Conservation (phyloP, 2,329 filamentous ascomycete genomes). For the Bipolaris zeicola region DNA sequence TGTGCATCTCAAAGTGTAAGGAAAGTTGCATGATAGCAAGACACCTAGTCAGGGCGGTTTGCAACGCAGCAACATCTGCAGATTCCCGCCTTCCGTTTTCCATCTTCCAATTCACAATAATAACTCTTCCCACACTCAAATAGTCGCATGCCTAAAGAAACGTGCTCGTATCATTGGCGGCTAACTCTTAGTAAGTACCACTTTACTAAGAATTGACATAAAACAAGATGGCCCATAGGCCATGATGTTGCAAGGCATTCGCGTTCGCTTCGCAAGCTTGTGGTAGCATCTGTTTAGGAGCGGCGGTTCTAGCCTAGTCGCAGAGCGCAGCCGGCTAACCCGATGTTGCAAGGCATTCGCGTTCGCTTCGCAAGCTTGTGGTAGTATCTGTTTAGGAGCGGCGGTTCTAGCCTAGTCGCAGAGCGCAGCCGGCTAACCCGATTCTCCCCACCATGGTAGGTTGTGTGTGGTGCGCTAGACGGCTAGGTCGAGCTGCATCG, state of each 20-base stretch:
- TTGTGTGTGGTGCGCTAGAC: slow-evolving; percentile 39
- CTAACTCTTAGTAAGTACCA: too few relatives aligned
- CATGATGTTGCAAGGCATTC: slow-evolving; percentile 21
- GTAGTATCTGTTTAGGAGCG: slow-evolving; percentile 33
- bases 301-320: slow-evolving; percentile 37
- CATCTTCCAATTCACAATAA: too few relatives aligned
- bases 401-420: slow-evolving; percentile 38
- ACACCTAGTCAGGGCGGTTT: background rate
- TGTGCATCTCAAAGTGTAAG: background rate
- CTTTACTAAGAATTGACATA: too few relatives aligned
- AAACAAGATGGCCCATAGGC: background rate
- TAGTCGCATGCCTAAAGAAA: too few relatives aligned
- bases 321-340: slow-evolving; percentile 32
- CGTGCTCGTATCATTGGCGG: too few relatives aligned
- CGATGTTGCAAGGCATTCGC: slow-evolving; percentile 24
- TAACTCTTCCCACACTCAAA: too few relatives aligned
- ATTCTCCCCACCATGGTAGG: slow-evolving; percentile 44
- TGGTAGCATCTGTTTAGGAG: slow-evolving; percentile 33
- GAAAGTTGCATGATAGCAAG: background rate
- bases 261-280: slow-evolving; percentile 26
- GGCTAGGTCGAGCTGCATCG: slow-evolving; percentile 40
- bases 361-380: slow-evolving; percentile 25
- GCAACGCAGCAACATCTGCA: too few relatives aligned
- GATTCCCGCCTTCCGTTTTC: too few relatives aligned
- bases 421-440: slow-evolving; percentile 35